Percentiles rank a stretch among this genome's conserved stretches.
These are phyloP conservation scores for Wickerhamomyces strasburgensis DNA, from an alignment of 805 yeast species.

Conservation along the genomic window DNA sequence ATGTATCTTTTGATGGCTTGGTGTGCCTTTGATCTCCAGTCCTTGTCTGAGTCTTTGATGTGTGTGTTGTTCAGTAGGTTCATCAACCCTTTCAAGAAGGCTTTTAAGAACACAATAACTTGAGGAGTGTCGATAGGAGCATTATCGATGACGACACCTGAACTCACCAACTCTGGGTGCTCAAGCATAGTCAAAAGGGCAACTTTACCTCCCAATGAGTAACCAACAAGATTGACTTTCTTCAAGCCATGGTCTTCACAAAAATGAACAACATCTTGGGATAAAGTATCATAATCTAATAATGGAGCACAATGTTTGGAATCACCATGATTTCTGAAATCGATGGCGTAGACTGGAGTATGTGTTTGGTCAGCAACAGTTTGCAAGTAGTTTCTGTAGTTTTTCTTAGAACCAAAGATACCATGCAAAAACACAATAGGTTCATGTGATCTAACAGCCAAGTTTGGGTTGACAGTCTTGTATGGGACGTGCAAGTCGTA, in stretches of 20 bases:
- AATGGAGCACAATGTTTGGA: conserved; percentile 38
- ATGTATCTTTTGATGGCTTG: conserved; percentile 16
- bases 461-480: conserved; percentile 23
- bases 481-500: conserved; percentile 24
- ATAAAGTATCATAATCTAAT: conserved; percentile 33
- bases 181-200: conserved; percentile 39
- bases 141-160: conserved; percentile 42
- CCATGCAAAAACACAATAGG: conserved; percentile 45
- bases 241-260: conserved; percentile 28
- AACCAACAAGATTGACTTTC: conserved; percentile 35
- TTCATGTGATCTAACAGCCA: conserved; percentile 19
- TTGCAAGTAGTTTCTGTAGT: conserved; percentile 35
- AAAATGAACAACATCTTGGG: conserved; percentile 36
- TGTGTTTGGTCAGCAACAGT: conserved; percentile 28
- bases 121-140: conserved; percentile 32
- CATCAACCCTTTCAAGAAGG: conserved; percentile 36
- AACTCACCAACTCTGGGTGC: conserved; percentile 33
- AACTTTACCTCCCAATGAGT: conserved; percentile 50
- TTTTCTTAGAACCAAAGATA: conserved; percentile 40
- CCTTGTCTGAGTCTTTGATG: conserved; percentile 21
- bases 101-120: conserved; percentile 29
- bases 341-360: conserved; percentile 36
- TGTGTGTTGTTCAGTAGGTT: conserved; percentile 26
- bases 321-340: conserved; percentile 46
- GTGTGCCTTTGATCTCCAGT: conserved; percentile 25